Base-by-base conservation (phyloP, 805 yeast genomes). In the Candida nonsorbophila region DNA sequence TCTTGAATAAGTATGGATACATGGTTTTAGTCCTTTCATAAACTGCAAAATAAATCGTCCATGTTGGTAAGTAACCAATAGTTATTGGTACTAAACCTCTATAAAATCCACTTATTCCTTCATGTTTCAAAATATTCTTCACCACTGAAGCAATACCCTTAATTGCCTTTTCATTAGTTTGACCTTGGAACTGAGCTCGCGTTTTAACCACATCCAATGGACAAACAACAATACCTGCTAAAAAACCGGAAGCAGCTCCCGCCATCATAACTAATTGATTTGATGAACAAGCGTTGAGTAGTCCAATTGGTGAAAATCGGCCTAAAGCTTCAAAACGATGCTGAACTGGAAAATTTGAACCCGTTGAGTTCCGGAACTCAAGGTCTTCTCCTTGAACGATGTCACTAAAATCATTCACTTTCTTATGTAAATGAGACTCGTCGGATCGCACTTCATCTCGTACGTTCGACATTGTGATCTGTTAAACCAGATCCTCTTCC, bases 141-240 rank as follows among this genome's bases (percentile, higher is more conserved):
- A 87, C 58, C 0, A 94, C 84, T 5, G 79, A 77, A 0, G 69
- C 11, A 5, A 81, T 66, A 1, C 88, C 88, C 25, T 60, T 59
- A 49, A 80, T 79, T 50, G 64, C 69, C n/a, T 30, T 33, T 33
- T 22, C 37, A 44, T 46, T 22, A 43, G 40, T 20, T 44, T 47
- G 21, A 41, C 95, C 95, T 51, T 85, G 95, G 1, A 97, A 97
- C 58, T 90, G 98, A 25, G 88, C 67, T 44, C 95, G 63, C 4
- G 98, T 92, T 55, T 92, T 92, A 9, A 92, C 90, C 27, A 92
- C 98, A 51, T 92, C 98, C 19, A 92, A 60, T 1, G 98, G 98
- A 55, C 97, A 92, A 5, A 92, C 98, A 2, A 75, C 67, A 3
- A 88, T 71, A 0, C 97, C 97, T 0, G 97, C 79, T 6, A 84